Conservation (phyloP, 2,329 filamentous ascomycete genomes). For the Ceratocystis cacaofunesta region DNA sequence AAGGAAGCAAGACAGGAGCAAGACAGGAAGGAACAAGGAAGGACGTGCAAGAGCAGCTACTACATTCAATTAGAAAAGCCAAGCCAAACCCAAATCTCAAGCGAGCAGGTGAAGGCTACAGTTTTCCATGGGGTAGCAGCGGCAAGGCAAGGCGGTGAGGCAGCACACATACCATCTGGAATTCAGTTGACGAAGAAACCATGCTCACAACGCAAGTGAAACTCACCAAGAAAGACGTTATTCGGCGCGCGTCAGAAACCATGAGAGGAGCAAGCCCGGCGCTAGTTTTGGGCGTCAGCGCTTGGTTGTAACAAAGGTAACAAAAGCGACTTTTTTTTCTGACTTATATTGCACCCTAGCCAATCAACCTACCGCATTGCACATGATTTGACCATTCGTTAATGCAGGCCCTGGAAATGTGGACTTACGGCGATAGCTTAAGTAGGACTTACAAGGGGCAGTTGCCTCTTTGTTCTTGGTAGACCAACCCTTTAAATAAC, state of each 20-base stretch:
- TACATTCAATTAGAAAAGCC: neutral
- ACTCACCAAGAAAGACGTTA: no score
- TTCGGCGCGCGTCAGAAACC: neutral
- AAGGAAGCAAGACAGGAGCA: neutral
- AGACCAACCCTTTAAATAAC: neutral
- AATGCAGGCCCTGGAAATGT: neutral
- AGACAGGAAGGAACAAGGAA: neutral
- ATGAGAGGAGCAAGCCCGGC: neutral
- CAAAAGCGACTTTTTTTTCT: neutral
- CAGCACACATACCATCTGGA: neutral
- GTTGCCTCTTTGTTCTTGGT: neutral
- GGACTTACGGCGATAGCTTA: neutral
- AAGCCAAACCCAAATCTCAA: neutral
- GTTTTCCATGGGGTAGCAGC: neutral
- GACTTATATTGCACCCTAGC: neutral
- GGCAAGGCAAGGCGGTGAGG: neutral
- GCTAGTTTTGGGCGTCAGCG: neutral
- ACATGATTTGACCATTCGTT: neutral
- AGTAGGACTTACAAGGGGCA: neutral
- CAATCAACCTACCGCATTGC: neutral
- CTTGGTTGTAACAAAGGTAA: neutral
- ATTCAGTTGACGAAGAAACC: no score
- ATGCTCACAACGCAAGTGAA: no score
- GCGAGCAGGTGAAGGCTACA: neutral
- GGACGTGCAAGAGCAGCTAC: neutral